Base-by-base conservation (phyloP, 2,329 filamentous ascomycete species). In the Colletotrichum magnum region DNA sequence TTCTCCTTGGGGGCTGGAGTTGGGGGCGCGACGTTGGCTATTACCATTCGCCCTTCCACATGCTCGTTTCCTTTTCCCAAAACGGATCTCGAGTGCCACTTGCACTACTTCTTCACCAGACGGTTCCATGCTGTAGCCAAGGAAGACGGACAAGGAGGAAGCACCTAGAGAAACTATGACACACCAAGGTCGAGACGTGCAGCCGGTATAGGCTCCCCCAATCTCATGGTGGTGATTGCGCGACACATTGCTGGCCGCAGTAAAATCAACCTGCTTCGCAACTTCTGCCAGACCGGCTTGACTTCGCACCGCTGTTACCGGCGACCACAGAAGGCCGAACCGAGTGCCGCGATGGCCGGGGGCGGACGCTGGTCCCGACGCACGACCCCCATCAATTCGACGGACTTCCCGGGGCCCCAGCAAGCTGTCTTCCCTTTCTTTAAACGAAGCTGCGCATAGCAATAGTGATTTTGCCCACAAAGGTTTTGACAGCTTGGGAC, bases 401-500 rank as follows among this genome's bases (percentile, higher is more conserved):
- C 45, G 58, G 58, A 47, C 32, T 62, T n/a, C 45, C 51, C 52
- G 64, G 45, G 36, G 28, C 21, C 58, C 43, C 51, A 48, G 50
- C 16, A 54, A 53, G 50, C 26, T 48, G 50, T 43, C 32, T 32
- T 21, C 45, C 12, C 3, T 36, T 5, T 24, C 53, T 18, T 12
- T 12, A 24, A 50, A 24, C n/a, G 47, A 50, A 24, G 47, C 47
- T 50, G 18, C 5, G 18, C 13, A 18, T 18, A 56, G 53, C 18
- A 24, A 24, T 41, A 6, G 51, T 43, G 61, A 56, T 63, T 21
- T n/a, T 10, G 32, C 9, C 32, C 9, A 9, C 9, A 26, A 47
- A 62, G 16, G 4, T n/a, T 47, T 28, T 63, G 50, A 64, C 64
- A 68, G 64, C 64, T 68, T 24, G n/a, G 51, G 45, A 63, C 52